Evolutionary conservation across 2,329 filamentous ascomycete species (phyloP), one percentile per base, ranked within the genome.

Genomic region (Fusarium oligoseptatum): DNA sequence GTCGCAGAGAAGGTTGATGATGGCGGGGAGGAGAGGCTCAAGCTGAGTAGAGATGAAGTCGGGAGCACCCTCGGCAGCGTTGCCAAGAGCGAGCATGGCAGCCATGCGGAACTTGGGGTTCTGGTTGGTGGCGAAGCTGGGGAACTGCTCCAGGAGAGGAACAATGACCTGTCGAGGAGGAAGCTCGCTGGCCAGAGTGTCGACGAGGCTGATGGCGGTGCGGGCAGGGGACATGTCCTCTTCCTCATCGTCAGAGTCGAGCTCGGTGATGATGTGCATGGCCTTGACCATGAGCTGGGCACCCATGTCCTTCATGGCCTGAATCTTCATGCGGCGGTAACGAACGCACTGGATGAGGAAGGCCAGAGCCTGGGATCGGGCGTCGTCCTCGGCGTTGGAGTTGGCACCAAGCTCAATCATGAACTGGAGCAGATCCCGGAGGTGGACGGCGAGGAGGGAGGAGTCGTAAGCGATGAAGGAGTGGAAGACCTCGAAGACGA

Each of bases 21-120:
- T 92, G 77, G 94, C 88, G 58, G 97, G 97, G 82, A 98, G 91
- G 76, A 98, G 93, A 75, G 93, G 90, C 80, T 93, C 89, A 72
- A 98, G 90, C 84, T 99, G 97, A 22, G 95, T 98, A 74, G 94
- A 95, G 80, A 98, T 95, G 84, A 98, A 99, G 83, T 99, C 97
- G 17, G 97, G 97, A 34, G 97, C 96, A 78, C 97, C 97, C 87
- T 98, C 97, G 63, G 98, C 96, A 78, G 94, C 96, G 87, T 96
- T 97, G 69, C 96, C 96, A 6, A 99, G 90, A 58, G 96, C 93
- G 72, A 98, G 89, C 81, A 98, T 97, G 84, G 94, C 95, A 64
- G 96, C 95, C 84, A 96, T 94, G 70, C 96, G 92, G 85, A 93
- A 93, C 78, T 94, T 92, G 39, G 95, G 89, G 80, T 97, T 90